A percentile compares a stretch with the other conserved stretches of the same genome.
These are phyloP conservation scores for Cyclotella sp. DNA, from an alignment of 108 stramenopile species.

Conservation along the genomic window DNA sequence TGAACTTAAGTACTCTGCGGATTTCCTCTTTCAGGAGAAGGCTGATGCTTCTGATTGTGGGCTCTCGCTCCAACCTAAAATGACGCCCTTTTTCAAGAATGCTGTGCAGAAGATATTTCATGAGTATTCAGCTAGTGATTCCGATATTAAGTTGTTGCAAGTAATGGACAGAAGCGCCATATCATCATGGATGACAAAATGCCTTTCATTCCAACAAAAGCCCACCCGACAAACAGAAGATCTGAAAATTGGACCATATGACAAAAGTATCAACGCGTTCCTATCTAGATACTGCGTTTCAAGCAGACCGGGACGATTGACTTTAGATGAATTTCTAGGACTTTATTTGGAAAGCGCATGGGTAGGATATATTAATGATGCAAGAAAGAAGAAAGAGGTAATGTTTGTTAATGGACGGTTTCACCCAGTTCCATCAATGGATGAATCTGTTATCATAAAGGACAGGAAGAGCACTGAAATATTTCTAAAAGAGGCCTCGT, in stretches of 20 bases:
- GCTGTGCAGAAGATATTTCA: conserved; percentile 66
- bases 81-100: conserved; percentile 63
- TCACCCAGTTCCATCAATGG: conserved; percentile 6
- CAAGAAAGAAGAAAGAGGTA: conserved; percentile 13
- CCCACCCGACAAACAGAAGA: not conserved
- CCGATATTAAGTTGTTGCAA: not conserved
- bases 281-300: conserved; percentile 55
- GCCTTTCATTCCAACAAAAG: conserved; percentile 20
- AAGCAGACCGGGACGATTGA: conserved; percentile 68
- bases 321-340: conserved; percentile 57
- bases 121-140: conserved; percentile 48
- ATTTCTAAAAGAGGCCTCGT: conserved; percentile 39
- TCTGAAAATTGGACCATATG: conserved; percentile 63
- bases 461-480: conserved; percentile 42
- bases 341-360: conserved; percentile 66
- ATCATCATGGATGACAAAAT: conserved; percentile 69
- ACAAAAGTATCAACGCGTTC: conserved; percentile 52
- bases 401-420: not conserved
- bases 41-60: not conserved
- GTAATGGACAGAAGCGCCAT: conserved; percentile 32
- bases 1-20: conserved; percentile 48
- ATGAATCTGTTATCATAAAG: conserved; percentile 23
- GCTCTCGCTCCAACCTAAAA: conserved; percentile 29
- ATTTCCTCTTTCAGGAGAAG: conserved; percentile 50
- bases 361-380: conserved; percentile 40